Evolutionary conservation across 2,329 filamentous ascomycete species (phyloP).

Genomic region (Diaporthe caulivora): DNA sequence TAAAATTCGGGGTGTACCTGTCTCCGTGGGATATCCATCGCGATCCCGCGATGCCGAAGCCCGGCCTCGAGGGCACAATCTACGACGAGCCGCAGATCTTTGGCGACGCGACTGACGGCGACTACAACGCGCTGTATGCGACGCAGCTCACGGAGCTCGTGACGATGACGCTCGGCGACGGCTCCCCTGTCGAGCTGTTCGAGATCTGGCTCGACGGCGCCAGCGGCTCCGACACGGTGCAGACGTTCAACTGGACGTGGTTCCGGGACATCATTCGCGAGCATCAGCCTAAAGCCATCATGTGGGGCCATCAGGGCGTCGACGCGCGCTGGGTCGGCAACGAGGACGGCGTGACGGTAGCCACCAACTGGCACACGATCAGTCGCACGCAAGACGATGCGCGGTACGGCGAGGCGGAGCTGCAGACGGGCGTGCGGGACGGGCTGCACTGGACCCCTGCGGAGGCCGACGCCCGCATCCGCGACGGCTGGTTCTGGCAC

Average conservation of each 20-base stretch:
- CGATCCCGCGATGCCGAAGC: conserved; percentile 51
- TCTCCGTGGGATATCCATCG: conserved; percentile 54
- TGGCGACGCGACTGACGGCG: conserved; percentile 46
- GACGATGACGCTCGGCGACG: conserved; percentile 41
- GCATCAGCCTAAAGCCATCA: conserved; percentile 46
- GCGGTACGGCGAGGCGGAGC: conserved; percentile 43
- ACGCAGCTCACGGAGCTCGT: conserved; percentile 47
- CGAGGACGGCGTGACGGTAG: conserved; percentile 46
- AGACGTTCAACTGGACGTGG: conserved; percentile 47
- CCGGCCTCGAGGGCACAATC: conserved; percentile 45
- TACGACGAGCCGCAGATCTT: conserved; percentile 53
- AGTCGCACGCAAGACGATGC: conserved; percentile 46
- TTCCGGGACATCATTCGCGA: conserved; percentile 48
- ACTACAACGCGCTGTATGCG: conserved; percentile 50
- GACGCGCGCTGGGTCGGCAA: conserved; percentile 50
- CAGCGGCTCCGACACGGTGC: conserved; percentile 47
- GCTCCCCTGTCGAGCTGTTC: conserved; percentile 43
- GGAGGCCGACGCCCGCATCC: conserved; percentile 46
- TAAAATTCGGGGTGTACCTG: conserved; percentile 51
- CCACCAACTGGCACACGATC: conserved; percentile 48
- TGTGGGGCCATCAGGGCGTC: conserved; percentile 49
- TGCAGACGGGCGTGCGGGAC: conserved; percentile 44
- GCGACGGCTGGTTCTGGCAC: conserved; percentile 48
- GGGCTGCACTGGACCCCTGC: conserved; percentile 47
- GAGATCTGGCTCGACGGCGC: conserved; percentile 51